Percentiles rank a stretch among this genome's conserved stretches.
Evolutionary conservation across 768 basidiomycete genomes (phyloP).

Genomic region (Porpolomopsis calyptriformis): DNA sequence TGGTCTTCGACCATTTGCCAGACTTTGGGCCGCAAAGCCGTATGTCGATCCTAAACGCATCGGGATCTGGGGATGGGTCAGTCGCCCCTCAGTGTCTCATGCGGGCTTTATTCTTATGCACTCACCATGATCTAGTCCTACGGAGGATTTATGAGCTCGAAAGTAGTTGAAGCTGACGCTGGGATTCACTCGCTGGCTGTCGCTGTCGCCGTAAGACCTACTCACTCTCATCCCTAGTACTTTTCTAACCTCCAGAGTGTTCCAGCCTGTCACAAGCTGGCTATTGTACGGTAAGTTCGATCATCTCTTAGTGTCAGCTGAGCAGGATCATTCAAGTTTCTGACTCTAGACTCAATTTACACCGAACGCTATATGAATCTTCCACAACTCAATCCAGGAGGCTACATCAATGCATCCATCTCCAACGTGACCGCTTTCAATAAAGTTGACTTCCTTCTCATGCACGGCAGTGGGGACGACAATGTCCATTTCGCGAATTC

Average conservation of each 20-base stretch:
- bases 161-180: constrained; percentile 83
- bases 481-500: constrained; percentile 94
- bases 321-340: background rate
- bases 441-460: constrained; percentile 69
- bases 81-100: constrained; percentile 18
- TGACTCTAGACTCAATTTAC: constrained; percentile 72
- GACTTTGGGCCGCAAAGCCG: constrained; percentile 72
- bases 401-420: constrained; percentile 87
- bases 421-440: constrained; percentile 82
- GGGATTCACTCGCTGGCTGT: constrained; percentile 86
- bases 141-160: constrained; percentile 92
- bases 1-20: constrained; percentile 15
- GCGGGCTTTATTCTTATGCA: background rate
- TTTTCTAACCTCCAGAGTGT: constrained; percentile 7
- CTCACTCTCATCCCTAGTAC: constrained; percentile 1
- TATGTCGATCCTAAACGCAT: constrained; percentile 86
- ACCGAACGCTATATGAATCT: constrained; percentile 96
- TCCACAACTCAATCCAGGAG: constrained; percentile 64
- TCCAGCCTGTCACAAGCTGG: constrained; percentile 83
- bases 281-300: constrained; percentile 52
- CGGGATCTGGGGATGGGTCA: constrained; percentile 97
- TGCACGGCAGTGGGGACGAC: constrained; percentile 92
- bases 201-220: constrained; percentile 66
- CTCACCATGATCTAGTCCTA: constrained; percentile 53
- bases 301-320: background rate